Conservation (phyloP, 1,139 yeast genomes). For the Scheffersomyces lignicola region DNA sequence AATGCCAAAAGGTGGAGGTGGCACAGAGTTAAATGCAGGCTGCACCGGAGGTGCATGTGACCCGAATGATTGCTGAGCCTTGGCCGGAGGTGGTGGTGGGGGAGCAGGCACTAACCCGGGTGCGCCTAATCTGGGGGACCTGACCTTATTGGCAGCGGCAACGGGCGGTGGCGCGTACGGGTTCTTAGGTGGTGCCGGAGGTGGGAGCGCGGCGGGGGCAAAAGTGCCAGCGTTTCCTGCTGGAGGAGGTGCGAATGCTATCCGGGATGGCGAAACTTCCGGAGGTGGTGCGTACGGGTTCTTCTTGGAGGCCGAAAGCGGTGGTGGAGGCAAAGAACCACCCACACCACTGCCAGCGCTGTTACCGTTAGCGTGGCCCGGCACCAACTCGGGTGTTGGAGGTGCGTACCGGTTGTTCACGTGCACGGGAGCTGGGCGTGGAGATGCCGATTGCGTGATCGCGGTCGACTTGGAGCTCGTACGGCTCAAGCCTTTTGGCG, state of each 20-base stretch:
- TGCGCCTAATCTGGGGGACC: constrained; percentile 15
- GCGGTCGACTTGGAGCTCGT: constrained; percentile 25
- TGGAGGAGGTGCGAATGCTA: constrained; percentile 20
- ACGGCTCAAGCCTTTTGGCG: constrained; percentile 37
- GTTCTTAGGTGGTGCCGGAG: constrained; percentile 32
- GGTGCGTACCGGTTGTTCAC: constrained; percentile 43
- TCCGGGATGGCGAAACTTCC: constrained; percentile 17
- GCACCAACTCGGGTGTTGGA: constrained; percentile 20
- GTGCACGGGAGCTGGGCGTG: constrained; percentile 21
- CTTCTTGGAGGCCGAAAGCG: constrained; percentile 22
- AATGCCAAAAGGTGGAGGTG: constrained; percentile 21
- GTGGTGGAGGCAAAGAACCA: constrained; percentile 8
- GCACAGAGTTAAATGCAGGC: constrained; percentile 13
- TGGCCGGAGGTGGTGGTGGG: constrained; percentile 14
- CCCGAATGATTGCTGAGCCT: constrained; percentile 14
- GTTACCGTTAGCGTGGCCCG: too few species aligned
- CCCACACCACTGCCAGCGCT: constrained; percentile 5
- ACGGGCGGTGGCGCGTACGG: constrained; percentile 44
- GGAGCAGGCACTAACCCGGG: constrained; percentile 18
- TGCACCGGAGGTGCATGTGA: constrained; percentile 9
- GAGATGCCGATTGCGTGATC: constrained; percentile 16
- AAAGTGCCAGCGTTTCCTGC: constrained; percentile 12
- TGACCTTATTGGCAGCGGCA: constrained; percentile 12
- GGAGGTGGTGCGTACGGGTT: constrained; percentile 36
- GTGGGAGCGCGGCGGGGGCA: constrained; percentile 13